phyloP scores from a whole-genome alignment of 306 rosid species.

The Inga leiocalycina region DNA sequence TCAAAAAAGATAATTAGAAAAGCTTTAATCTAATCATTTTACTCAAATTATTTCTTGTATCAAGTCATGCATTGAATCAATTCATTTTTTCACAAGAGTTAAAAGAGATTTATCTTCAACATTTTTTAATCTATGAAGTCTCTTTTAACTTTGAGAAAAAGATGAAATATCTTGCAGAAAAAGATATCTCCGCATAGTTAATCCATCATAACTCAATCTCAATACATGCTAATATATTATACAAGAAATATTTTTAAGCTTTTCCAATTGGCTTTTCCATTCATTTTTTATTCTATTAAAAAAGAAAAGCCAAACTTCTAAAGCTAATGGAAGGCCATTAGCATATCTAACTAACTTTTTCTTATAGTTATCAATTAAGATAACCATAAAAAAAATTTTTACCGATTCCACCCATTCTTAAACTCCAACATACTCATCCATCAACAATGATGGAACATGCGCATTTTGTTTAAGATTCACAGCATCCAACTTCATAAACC shows the following conservation, averaged over 20 bases:
- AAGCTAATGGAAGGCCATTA: constrained; percentile 1
- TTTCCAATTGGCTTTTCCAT: neutral
- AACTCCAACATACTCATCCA: neutral
- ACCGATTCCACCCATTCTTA: neutral
- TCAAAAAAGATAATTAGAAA: neutral
- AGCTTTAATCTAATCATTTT: neutral
- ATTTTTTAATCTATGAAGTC: neutral
- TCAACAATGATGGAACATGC: neutral
- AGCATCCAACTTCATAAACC: neutral
- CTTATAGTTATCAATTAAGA: neutral
- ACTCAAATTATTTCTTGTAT: neutral
- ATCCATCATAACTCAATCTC: neutral
- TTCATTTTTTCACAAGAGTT: neutral
- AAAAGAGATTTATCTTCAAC: neutral
- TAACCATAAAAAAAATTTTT: neutral
- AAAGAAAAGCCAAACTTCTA: neutral
- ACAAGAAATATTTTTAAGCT: neutral
- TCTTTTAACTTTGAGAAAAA: neutral
- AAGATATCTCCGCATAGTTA: neutral
- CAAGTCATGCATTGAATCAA: neutral
- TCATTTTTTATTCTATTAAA: neutral
- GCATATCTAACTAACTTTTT: neutral
- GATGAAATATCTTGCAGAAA: neutral
- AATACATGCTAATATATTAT: neutral
- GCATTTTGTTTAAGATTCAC: neutral